Evolutionary conservation across 164 flowering plant species (phyloP).

Genomic region (Berberis thunbergii): DNA sequence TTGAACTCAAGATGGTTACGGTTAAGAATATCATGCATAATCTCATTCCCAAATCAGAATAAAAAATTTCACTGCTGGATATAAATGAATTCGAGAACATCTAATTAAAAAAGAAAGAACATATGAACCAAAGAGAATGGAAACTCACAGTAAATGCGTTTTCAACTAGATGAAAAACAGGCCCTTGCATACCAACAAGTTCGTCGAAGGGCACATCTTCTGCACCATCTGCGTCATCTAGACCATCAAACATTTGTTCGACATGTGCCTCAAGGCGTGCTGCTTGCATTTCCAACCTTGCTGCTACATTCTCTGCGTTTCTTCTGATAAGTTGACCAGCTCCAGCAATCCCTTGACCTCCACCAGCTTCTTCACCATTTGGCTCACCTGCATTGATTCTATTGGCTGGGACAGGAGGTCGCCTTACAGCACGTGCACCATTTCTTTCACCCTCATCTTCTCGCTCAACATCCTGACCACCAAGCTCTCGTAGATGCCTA

Average conservation of each 20-base stretch:
- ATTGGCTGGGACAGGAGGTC: slow-evolving; percentile 55
- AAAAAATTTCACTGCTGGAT: too few relatives aligned
- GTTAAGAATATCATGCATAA: too few relatives aligned
- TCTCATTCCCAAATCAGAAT: too few relatives aligned
- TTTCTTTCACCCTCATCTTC: slow-evolving; percentile 92
- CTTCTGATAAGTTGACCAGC: slow-evolving; percentile 85
- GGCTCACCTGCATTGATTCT: slow-evolving; percentile 61
- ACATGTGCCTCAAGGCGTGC: slow-evolving; percentile 97
- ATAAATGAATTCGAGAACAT: background rate
- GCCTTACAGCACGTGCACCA: slow-evolving; percentile 78
- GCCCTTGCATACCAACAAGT: slow-evolving; percentile 99
- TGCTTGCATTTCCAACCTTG: slow-evolving; percentile 91
- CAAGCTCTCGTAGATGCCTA: slow-evolving; percentile 78
- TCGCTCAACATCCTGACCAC: slow-evolving; percentile 88
- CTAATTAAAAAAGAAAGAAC: background rate
- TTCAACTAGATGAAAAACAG: slow-evolving; percentile 92
- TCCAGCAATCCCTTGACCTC: slow-evolving; percentile 83
- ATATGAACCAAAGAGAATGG: background rate
- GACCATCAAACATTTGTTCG: slow-evolving; percentile 98
- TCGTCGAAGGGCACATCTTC: slow-evolving; percentile 99
- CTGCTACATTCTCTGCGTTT: slow-evolving; percentile 96
- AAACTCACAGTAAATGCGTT: slow-evolving; percentile 92
- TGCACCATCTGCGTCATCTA: slow-evolving; percentile 98
- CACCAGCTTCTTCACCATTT: slow-evolving; percentile 73
- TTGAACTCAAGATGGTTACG: too few relatives aligned